These are phyloP conservation scores for Trichothecium roseum DNA, from an alignment of 2,329 filamentous ascomycete species.

Conservation along the genomic window DNA sequence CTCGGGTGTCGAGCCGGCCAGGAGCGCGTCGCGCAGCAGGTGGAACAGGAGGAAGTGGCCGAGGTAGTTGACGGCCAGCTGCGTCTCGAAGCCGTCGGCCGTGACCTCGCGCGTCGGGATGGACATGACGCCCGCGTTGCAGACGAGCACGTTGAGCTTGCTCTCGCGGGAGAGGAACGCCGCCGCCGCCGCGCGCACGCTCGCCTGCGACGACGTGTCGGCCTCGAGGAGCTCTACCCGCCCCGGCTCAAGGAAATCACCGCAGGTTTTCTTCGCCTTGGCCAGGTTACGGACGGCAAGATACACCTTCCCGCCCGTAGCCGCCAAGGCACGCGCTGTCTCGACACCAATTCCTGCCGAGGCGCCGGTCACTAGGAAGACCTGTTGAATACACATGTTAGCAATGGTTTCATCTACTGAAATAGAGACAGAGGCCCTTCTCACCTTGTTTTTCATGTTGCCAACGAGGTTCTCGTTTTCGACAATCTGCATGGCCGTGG, in stretches of 20 bases:
- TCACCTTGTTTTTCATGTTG: conserved; percentile 2
- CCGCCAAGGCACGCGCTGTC: conserved; percentile 29
- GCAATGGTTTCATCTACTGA: no score
- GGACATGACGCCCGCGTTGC: conserved; percentile 14
- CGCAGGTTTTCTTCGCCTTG: conserved; percentile 9
- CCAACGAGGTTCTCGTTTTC: conserved; percentile 5
- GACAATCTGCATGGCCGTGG: conserved; percentile 2
- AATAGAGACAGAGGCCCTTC: no score
- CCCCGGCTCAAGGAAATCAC: conserved; percentile 7
- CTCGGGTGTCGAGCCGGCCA: conserved; percentile 22
- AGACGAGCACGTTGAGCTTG: conserved; percentile 11
- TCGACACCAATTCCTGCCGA: conserved; percentile 33
- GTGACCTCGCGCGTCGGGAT: conserved; percentile 6
- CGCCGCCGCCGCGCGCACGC: conserved; percentile 11
- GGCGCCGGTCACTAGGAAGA: conserved; percentile 29
- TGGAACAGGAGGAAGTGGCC: conserved; percentile 42
- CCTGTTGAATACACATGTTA: no score
- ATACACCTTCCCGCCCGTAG: conserved; percentile 19
- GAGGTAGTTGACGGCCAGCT: conserved; percentile 43
- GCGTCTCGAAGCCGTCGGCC: conserved; percentile 17
- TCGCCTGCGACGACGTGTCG: conserved; percentile 12
- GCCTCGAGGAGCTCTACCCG: no score
- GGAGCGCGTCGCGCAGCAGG: conserved; percentile 30
- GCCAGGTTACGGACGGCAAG: conserved; percentile 10
- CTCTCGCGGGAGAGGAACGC: conserved; percentile 7